phyloP scores from a whole-genome alignment of 345 rosid species.

The Aethionema arabicum region DNA sequence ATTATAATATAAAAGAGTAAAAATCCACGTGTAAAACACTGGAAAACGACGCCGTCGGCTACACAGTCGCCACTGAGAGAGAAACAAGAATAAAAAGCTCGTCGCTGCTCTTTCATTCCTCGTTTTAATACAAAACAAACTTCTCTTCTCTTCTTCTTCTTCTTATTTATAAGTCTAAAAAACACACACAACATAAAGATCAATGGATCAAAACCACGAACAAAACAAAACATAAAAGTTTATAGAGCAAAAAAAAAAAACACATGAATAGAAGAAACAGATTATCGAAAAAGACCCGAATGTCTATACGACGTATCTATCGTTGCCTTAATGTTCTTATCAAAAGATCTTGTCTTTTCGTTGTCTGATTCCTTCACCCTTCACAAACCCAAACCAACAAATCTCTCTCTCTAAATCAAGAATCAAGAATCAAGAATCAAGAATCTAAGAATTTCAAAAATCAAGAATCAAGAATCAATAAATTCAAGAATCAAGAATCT shows the following conservation, averaged over 20 bases:
- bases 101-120: background rate
- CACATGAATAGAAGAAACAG: background rate
- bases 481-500: background rate
- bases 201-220: no score
- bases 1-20: background rate
- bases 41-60: conserved; percentile 28
- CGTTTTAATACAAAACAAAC: conserved; percentile 17
- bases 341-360: conserved; percentile 27
- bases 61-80: conserved; percentile 11
- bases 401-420: background rate
- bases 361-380: conserved; percentile 3
- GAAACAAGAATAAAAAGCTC: conserved; percentile 11
- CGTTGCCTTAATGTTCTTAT: conserved; percentile 31
- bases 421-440: conserved; percentile 21
- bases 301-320: conserved; percentile 31
- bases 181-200: no score
- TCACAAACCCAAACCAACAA: background rate
- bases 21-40: conserved; percentile 8
- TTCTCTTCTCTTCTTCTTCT: conserved; percentile 7
- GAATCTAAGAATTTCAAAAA: background rate
- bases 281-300: conserved; percentile 1
- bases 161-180: background rate
- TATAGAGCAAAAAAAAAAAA: background rate
- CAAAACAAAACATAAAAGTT: background rate
- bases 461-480: background rate